These are phyloP conservation scores for Fusarium albosuccineum DNA, from an alignment of 2,329 filamentous ascomycete genomes.

Conservation along the genomic window DNA sequence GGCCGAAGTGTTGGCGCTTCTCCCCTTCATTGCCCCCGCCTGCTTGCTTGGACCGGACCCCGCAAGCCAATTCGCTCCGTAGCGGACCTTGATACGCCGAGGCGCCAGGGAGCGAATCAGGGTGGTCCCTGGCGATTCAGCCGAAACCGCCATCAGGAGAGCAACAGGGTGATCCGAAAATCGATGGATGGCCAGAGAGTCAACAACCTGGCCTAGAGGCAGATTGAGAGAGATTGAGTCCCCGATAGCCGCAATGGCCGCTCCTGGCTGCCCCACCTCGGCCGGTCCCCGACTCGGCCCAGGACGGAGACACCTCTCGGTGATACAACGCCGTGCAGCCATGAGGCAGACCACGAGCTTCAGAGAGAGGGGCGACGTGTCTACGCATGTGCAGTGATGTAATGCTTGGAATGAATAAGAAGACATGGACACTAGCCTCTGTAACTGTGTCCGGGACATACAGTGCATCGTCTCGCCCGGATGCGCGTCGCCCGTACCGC, in stretches of 20 bases:
- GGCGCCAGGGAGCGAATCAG: slow-evolving; percentile 8
- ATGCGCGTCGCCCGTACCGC: slow-evolving; percentile 2
- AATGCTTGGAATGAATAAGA: slow-evolving; percentile 26
- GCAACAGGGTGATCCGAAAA: slow-evolving; percentile 2
- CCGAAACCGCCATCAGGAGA: slow-evolving; percentile 12
- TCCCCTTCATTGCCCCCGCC: slow-evolving; percentile 9
- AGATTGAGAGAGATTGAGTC: slow-evolving; percentile 11
- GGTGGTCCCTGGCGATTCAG: not conserved
- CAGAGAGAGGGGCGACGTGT: slow-evolving; percentile 11
- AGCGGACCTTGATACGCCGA: slow-evolving; percentile 19
- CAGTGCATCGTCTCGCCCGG: slow-evolving; percentile 5
- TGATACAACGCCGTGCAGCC: slow-evolving; percentile 19
- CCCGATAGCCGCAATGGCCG: slow-evolving; percentile 4
- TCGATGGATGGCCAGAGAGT: slow-evolving; percentile 16
- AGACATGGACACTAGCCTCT: not conserved
- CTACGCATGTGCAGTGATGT: slow-evolving; percentile 26
- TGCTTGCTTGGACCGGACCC: slow-evolving; percentile 35
- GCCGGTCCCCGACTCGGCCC: slow-evolving; percentile 25
- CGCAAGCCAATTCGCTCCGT: slow-evolving; percentile 32
- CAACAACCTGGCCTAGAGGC: slow-evolving; percentile 13
- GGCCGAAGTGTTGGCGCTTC: slow-evolving; percentile 18
- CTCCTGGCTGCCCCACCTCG: slow-evolving; percentile 9
- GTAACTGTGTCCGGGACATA: not conserved
- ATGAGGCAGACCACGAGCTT: slow-evolving; percentile 16
- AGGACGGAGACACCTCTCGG: slow-evolving; percentile 11